Percentiles rank a stretch among this genome's conserved stretches.
phyloP scores from a whole-genome alignment of 495 filamentous ascomycete genomes.

The Aspergillus baeticus region DNA sequence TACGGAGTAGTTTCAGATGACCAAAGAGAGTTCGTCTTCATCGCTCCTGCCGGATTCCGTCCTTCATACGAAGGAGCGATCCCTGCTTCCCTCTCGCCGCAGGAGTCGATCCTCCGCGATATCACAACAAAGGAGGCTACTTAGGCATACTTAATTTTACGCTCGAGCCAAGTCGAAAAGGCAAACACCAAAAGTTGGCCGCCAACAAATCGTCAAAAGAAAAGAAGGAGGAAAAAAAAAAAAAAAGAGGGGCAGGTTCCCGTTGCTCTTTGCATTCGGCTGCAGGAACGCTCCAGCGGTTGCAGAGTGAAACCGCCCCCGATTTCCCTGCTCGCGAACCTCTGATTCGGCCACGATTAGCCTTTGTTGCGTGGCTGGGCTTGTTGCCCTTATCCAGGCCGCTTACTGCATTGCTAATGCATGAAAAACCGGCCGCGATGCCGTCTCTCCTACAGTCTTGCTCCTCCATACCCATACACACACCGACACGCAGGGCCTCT shows the following conservation, averaged over 20 bases:
- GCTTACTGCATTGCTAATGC: background rate
- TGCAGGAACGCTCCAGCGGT: conserved; percentile 15
- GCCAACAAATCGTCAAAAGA: background rate
- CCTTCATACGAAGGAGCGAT: background rate
- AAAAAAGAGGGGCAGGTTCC: conserved; percentile 7
- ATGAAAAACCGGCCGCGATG: background rate
- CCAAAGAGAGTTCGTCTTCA: background rate
- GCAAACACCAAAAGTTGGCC: too few relatives aligned
- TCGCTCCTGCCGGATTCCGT: background rate
- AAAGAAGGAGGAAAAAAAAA: background rate
- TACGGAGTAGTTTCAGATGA: conserved; percentile 12
- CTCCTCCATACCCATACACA: too few relatives aligned
- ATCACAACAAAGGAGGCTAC: too few relatives aligned
- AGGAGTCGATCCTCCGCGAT: too few relatives aligned
- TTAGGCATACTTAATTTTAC: too few relatives aligned
- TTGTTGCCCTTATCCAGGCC: background rate
- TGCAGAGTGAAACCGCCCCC: conserved; percentile 12
- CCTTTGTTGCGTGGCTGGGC: conserved; percentile 1
- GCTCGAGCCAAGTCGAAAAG: too few relatives aligned
- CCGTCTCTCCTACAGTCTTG: too few relatives aligned
- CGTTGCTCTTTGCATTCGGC: background rate
- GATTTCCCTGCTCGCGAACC: background rate
- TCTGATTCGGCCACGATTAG: background rate
- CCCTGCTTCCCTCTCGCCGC: too few relatives aligned
- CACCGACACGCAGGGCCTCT: background rate